These are phyloP conservation scores for Nicotiana undulata DNA, from an alignment of 257 asterid genomes.

Conservation along the genomic window DNA sequence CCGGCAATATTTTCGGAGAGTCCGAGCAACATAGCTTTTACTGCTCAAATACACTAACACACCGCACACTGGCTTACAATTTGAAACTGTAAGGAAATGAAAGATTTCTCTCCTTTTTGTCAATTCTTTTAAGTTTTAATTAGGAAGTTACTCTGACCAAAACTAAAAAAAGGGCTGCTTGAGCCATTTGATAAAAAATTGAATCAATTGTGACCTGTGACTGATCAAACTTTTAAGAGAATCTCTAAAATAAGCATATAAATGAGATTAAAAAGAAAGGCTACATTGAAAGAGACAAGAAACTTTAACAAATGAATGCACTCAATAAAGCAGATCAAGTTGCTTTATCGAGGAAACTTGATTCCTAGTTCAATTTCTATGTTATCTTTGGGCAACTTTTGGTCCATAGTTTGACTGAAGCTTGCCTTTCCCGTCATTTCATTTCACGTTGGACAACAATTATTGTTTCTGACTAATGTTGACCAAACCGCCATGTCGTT, in stretches of 20 bases:
- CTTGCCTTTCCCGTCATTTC: slow-evolving; percentile 9
- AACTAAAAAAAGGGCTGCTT: neutral
- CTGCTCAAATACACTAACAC: neutral
- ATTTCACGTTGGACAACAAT: slow-evolving; percentile 14
- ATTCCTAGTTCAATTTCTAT: slow-evolving; percentile 14
- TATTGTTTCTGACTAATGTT: slow-evolving; percentile 22
- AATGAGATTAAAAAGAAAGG: slow-evolving; percentile 3
- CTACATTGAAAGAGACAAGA: slow-evolving; percentile 1
- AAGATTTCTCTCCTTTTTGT: neutral
- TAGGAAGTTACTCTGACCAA: neutral
- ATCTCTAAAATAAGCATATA: neutral
- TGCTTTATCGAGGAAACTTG: slow-evolving; percentile 22
- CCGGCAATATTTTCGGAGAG: too few species aligned
- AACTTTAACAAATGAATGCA: slow-evolving; percentile 18
- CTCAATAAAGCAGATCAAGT: slow-evolving; percentile 20
- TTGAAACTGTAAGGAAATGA: neutral
- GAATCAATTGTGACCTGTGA: neutral
- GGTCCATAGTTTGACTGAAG: slow-evolving; percentile 13
- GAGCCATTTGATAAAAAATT: neutral
- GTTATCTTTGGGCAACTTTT: slow-evolving; percentile 15
- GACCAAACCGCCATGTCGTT: slow-evolving; percentile 42
- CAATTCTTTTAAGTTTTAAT: neutral
- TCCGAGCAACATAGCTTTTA: too few species aligned
- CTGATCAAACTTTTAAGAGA: slow-evolving; percentile 2
- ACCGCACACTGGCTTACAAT: neutral